Base-by-base conservation (phyloP, 257 asterid species). In the Pogostemon cablin region DNA sequence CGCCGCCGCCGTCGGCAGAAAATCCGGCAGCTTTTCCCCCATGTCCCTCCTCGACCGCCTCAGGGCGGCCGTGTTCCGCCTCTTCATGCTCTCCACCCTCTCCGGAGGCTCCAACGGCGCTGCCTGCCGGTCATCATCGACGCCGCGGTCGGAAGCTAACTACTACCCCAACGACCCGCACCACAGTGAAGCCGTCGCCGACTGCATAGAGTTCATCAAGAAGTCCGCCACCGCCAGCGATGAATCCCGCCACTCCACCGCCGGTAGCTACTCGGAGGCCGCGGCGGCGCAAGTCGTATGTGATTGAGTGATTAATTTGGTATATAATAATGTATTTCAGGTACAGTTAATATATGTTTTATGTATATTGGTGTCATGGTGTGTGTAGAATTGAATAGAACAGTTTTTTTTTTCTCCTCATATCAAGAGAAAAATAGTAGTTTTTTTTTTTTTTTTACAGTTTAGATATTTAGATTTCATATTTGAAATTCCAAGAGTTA, bases 151-250 rank as follows among this genome's bases (percentile, higher is more conserved):
- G 0, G 65, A 73, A 7, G 71, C 42, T 11, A 43, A 69, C 55
- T 57, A 62, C 69, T 42, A 43, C 60, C 35, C 52, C 58, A 41
- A 59, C 43, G 82, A 78, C 37, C 77, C 68, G 55, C 73, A 78
- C 71, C 82, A 74, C 71, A 74, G 52, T 62, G 82, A 74, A 65
- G 79, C 82, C 73, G 79, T 78, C 15, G 79, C 79, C 44, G 79
- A 78, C 44, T 78, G 82, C 79, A 78, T 78, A 52, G 77, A 74
- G 73, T 78, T 74, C 66, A 56, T 78, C 57, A 74, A 69, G 62
- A 78, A 78, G 74, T 74, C 77, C 44, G 39, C 73, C 76, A 49
- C 69, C 50, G 9, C 62, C 41, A 5, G 50, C 4, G 74, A 41
- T 15, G 43, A 46, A 4, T 9, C 8, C 69, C 65, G 47, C 62